Conservation (phyloP, 78 protist genomes). For the Planoprotostelium fungivorum region DNA sequence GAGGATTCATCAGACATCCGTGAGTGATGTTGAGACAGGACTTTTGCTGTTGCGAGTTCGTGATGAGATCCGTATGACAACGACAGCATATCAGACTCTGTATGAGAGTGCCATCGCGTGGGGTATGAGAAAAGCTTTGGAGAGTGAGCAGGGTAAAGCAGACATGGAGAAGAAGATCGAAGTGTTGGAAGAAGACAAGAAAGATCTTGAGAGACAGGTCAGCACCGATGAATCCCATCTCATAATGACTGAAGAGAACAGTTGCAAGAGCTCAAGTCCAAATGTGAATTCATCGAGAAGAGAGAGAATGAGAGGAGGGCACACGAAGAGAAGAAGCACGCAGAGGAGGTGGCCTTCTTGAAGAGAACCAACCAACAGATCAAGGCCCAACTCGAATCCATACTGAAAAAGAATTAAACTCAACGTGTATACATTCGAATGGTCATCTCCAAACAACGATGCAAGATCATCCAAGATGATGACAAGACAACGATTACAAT, state of each 20-base stretch:
- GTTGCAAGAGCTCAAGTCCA: conserved; percentile 51
- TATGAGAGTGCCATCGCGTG: conserved; percentile 83
- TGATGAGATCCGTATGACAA: conserved; percentile 87
- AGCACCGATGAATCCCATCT: background rate
- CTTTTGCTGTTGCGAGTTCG: conserved; percentile 83
- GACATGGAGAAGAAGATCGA: conserved; percentile 56
- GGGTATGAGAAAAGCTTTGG: conserved; percentile 87
- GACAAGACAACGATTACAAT: too few species aligned
- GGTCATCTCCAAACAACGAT: too few species aligned
- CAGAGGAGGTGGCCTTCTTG: conserved; percentile 75
- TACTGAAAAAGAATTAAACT: conserved; percentile 29
- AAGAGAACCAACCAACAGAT: conserved; percentile 73
- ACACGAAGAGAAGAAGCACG: conserved; percentile 73
- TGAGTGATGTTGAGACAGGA: conserved; percentile 67
- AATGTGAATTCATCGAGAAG: conserved; percentile 59
- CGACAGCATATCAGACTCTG: conserved; percentile 74
- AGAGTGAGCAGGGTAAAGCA: conserved; percentile 72
- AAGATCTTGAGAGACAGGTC: conserved; percentile 54
- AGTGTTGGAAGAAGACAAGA: conserved; percentile 48
- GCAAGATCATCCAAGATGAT: too few species aligned
- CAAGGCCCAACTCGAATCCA: conserved; percentile 68
- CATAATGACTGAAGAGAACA: too few species aligned
- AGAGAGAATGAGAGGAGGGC: conserved; percentile 68
- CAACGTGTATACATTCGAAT: too few species aligned
- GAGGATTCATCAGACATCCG: background rate